These are phyloP conservation scores for Magnaporthiopsis poae DNA, from an alignment of 2,329 filamentous ascomycete genomes.

Conservation along the genomic window DNA sequence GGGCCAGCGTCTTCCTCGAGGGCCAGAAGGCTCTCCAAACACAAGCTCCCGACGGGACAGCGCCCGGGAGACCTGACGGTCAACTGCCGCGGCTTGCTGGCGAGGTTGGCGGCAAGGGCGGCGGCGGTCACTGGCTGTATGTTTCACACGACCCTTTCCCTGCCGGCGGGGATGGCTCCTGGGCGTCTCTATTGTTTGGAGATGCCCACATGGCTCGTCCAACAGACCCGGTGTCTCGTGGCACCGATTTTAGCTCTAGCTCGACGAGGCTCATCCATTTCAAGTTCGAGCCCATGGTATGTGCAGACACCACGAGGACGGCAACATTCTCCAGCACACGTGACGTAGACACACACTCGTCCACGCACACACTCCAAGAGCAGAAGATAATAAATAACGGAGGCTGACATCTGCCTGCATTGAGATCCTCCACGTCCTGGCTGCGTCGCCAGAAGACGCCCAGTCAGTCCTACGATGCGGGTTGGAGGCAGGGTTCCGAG, in stretches of 20 bases:
- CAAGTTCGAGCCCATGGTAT: slow-evolving; percentile 91
- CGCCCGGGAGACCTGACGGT: slow-evolving; percentile 12
- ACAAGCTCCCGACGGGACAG: slow-evolving; percentile 11
- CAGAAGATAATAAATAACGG: too few relatives aligned
- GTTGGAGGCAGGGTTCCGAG: slow-evolving; percentile 74
- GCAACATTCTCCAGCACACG: background rate
- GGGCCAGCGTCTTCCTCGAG: slow-evolving; percentile 81
- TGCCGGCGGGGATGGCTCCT: slow-evolving; percentile 5
- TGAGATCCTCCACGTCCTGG: slow-evolving; percentile 80
- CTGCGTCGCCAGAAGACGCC: slow-evolving; percentile 64
- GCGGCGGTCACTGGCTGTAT: slow-evolving; percentile 74
- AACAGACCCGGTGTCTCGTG: background rate
- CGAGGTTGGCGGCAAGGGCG: slow-evolving; percentile 70
- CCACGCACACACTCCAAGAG: too few relatives aligned
- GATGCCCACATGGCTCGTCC: background rate
- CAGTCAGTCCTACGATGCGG: slow-evolving; percentile 67
- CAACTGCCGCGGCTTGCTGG: slow-evolving; percentile 18
- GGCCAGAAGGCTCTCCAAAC: slow-evolving; percentile 41
- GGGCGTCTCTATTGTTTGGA: slow-evolving; percentile 24
- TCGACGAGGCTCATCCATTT: slow-evolving; percentile 55
- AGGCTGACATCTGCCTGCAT: background rate
- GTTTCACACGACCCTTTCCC: slow-evolving; percentile 70
- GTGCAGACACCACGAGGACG: slow-evolving; percentile 18
- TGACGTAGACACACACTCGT: background rate
- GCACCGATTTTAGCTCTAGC: background rate